Evolutionary conservation across 2,329 filamentous ascomycete genomes (phyloP), one percentile per base, ranked within the genome.

Genomic region (Claviceps pazoutovae): DNA sequence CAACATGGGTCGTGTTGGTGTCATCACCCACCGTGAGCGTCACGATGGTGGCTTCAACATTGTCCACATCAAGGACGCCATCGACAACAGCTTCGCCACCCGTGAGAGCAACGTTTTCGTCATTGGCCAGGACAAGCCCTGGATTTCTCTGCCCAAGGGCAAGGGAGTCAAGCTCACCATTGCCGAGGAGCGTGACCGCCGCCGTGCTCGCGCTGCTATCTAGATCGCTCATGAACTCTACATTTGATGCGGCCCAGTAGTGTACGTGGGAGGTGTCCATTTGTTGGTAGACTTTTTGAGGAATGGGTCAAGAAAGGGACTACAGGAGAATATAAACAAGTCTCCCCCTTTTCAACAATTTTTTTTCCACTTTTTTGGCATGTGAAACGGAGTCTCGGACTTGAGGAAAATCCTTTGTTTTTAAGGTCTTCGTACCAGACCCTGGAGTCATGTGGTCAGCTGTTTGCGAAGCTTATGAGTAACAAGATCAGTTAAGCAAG

Each of bases 31-130:
- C 84, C 91, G 93, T 81, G 93, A 98, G 83, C 88, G 93, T 68
- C 93, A 98, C 83, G 93, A 98, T 66, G 93, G 93, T 82, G 93
- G 93, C 74, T 98, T 98, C 87, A 94, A 94, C 83, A 95, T 98
- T 69, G 90, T 98, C 74, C 90, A 96, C 82, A 86, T 98, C 77
- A 98, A 98, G 87, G 93, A 98, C 71, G 91, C 90, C 69, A 91
- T 98, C 76, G 93, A 97, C 84, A 98, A 98, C 86, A 87, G 88
- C 71, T 98, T 98, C 77, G 90, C 93, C 68, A 98, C 93, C 71
- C 93, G 93, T 76, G 90, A 98, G 82, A 85, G 78, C 82, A 98
- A 98, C 88, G 90, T 98, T 68, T 98, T 98, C 79, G 84, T 98
- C 79, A 96, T 98, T 66, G 93, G 93, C 68, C 80, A 84, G 66